Evolutionary conservation across 1,284 basidiomycete genomes (phyloP), one percentile per base, ranked within the genome.

Genomic region (Kalmanozyma brasiliensis): DNA sequence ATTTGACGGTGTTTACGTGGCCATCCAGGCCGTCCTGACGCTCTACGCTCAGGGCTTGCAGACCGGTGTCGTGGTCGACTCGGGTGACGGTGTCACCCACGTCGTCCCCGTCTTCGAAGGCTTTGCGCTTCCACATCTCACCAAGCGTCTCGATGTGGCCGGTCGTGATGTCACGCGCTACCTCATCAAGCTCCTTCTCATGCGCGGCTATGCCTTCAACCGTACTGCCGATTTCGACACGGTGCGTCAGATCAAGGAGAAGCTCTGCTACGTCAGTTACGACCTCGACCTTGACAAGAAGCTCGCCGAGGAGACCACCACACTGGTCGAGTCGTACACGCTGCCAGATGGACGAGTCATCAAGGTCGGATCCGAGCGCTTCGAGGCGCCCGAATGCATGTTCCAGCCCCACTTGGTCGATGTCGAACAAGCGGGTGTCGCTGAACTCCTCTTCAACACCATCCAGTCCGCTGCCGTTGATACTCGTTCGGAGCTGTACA

Each of bases 381-480:
- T 97, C 82, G 93, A 97, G 84, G 96, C 95, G n/a, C 96, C 96
- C 11, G 96, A 98, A 84, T 98, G 96, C 85, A 94, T 98, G 92
- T 98, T 99, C 90, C 94, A 99, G 84, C 96, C 96, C 22, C 93
- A 97, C 83, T 87, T 99, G 8, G 93, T 98, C 49, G 96, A 98
- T 73, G 87, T 98, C 57, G 96, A 98, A 83, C 94, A 98, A 82
- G 92, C 93, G 2, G 96, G 96, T 52, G 90, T 98, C 52, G 95
- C 94, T 84, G 95, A 98, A 85, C 90, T 98, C 87, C 88, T 98
- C 23, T 98, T 96, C 88, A 88, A 93, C 83, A 96, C 94, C 0
- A 95, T 98, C 73, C 95, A 98, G 84, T 84, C 85, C 26, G 94
- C 95, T 3, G 91, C 95, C 0, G 88, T 98, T 36, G 96, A 98